Evolutionary conservation across 768 basidiomycete genomes (phyloP).

Genomic region (Auriscalpium vulgare): DNA sequence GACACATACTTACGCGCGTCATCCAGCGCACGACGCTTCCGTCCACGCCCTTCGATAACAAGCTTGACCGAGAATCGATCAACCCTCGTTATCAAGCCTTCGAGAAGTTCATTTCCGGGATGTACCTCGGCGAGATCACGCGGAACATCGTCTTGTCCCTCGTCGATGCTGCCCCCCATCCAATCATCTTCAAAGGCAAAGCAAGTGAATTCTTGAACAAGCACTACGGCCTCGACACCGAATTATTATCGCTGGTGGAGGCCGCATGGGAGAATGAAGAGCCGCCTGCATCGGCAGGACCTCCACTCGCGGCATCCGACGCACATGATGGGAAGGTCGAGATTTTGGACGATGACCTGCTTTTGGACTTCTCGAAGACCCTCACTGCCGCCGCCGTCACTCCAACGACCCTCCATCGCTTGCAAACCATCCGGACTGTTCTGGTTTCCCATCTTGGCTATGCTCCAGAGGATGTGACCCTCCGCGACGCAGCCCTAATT

Average conservation of each 20-base stretch:
- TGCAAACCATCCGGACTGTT: conserved; percentile 51
- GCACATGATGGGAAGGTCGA: not conserved
- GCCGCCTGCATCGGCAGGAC: not conserved
- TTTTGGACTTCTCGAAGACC: conserved; percentile 10
- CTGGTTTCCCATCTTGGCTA: conserved; percentile 59
- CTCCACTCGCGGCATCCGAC: not conserved
- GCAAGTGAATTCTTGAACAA: conserved; percentile 67
- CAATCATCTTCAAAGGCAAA: conserved; percentile 75
- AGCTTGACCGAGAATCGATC: conserved; percentile 87
- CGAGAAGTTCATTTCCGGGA: conserved; percentile 98
- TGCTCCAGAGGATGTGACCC: conserved; percentile 38
- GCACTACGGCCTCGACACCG: conserved; percentile 93
- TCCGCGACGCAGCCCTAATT: conserved; percentile 55
- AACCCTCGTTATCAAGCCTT: conserved; percentile 91
- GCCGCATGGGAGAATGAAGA: conserved; percentile 55
- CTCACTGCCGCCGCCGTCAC: conserved; percentile 6
- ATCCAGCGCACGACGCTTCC: conserved; percentile 73
- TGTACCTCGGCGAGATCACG: conserved; percentile 96
- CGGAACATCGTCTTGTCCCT: conserved; percentile 80
- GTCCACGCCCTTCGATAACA: conserved; percentile 84
- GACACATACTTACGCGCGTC: too few relatives aligned
- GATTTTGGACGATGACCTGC: not conserved
- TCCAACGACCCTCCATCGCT: conserved; percentile 22
- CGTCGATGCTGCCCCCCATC: conserved; percentile 63
- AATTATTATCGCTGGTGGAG: conserved; percentile 82